Conservation (phyloP, 129 eudicot species). For the Saussurea involucrata region DNA sequence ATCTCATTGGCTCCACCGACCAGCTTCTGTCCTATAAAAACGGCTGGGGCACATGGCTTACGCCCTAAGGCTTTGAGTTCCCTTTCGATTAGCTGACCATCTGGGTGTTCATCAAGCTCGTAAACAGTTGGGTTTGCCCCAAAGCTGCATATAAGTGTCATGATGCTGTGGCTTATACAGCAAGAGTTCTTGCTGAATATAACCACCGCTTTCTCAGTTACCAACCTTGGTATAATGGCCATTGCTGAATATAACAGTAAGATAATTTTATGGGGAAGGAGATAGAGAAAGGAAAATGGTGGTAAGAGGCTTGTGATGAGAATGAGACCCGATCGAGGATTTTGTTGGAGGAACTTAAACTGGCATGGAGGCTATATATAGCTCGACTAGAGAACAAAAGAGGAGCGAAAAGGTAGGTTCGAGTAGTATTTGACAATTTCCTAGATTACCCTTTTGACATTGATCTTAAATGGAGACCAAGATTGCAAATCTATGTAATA, state of each 20-base stretch:
- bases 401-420: conserved; percentile 17
- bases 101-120: conserved; percentile 51
- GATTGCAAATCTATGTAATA: conserved; percentile 8
- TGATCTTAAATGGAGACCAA: conserved; percentile 17
- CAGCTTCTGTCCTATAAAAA: conserved; percentile 50
- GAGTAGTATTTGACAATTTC: conserved; percentile 10
- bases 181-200: conserved; percentile 55
- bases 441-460: conserved; percentile 9
- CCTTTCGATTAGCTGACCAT: conserved; percentile 49
- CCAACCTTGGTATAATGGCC: conserved; percentile 38
- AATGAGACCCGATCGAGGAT: not conserved
- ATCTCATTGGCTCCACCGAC: conserved; percentile 49
- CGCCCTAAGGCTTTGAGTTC: conserved; percentile 43
- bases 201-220: conserved; percentile 53
- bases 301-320: not conserved
- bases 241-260: conserved; percentile 6
- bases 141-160: conserved; percentile 46
- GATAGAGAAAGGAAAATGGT: not conserved
- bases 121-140: conserved; percentile 66
- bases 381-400: conserved; percentile 20
- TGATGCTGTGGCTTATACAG: conserved; percentile 47
- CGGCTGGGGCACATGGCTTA: conserved; percentile 47
- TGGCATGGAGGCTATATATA: conserved; percentile 27
- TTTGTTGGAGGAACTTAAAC: conserved; percentile 25
- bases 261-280: not conserved